Conservation (phyloP, 768 basidiomycete species). For the Psilocybe cubensis region DNA sequence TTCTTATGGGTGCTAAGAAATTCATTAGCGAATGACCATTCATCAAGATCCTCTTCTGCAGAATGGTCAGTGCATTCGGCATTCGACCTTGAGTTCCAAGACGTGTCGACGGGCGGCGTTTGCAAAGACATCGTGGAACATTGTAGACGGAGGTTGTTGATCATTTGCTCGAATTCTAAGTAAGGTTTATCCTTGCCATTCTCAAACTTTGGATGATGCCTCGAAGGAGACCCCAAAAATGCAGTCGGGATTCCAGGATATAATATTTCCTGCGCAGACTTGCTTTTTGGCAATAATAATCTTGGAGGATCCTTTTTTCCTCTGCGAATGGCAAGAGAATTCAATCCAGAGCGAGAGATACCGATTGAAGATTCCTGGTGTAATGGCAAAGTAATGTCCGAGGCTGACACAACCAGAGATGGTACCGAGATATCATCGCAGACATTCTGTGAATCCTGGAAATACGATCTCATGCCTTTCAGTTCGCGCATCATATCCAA, state of each 20-base stretch:
- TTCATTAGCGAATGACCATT: conserved; percentile 41
- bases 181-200: conserved; percentile 24
- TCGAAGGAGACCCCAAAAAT: conserved; percentile 44
- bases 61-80: neutral
- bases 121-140: conserved; percentile 29
- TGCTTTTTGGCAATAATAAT: conserved; percentile 24
- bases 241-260: conserved; percentile 50
- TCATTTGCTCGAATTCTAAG: conserved; percentile 47
- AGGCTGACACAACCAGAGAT: conserved; percentile 46
- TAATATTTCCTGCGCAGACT: conserved; percentile 19
- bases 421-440: conserved; percentile 24
- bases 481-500: conserved; percentile 44
- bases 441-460: conserved; percentile 31
- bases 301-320: conserved; percentile 39
- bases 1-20: conserved; percentile 11
- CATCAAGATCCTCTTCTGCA: conserved; percentile 23
- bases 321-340: conserved; percentile 38
- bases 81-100: conserved; percentile 20
- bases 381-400: conserved; percentile 40
- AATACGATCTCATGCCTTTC: conserved; percentile 41
- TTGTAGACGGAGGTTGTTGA: conserved; percentile 44
- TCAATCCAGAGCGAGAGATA: conserved; percentile 14
- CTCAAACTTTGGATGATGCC: conserved; percentile 33
- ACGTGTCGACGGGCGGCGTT: conserved; percentile 11
- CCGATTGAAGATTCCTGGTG: conserved; percentile 36